Base-by-base conservation (phyloP, 106 monocot genomes). In the Dioscorea dumetorum region DNA sequence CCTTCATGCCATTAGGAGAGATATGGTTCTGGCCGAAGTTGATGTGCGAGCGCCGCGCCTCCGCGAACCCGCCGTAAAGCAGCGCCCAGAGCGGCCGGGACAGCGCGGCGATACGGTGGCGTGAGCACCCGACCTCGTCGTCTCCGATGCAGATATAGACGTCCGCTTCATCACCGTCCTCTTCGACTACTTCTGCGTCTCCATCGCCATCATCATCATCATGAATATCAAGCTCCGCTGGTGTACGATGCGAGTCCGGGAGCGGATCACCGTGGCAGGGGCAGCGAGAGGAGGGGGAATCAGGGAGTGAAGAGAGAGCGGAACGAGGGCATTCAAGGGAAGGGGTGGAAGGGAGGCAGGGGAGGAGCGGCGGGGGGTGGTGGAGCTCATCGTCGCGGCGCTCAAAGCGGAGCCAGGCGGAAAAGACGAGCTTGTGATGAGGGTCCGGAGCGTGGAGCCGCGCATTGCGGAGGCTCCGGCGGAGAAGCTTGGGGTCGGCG, bases 351-450 rank as follows among this genome's bases (percentile, higher is more conserved):
- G 65, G 12, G 12, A 76, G 35, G 58, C 88, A 82, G 50, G 74
- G 12, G 16, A 66, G 19, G 21, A 82, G 66, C 6, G 79, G 64
- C 10, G 85, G 31, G 10, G 74, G 60, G 21, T 65, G 73, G 11
- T 77, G 68, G 54, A 87, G 72, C 75, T 92, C 88, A 57, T 97
- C 91, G 61, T 87, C 93, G 12, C 93, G 76, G 62, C 99, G 80
- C 82, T 99, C 99, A 67, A 80, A 87, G 21, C 99, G 78, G 48
- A 99, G 80, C 97, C 93, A 99, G 11, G 97, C 86, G 57, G 97
- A 90, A 22, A 99, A 70, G 17, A 99, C 90, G 52, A 90, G 49
- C 67, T 87, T 88, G 57, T 87, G 82, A 77, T 97, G 95, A 20
- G 82, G 72, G 53, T 91, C 84, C 34, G 74, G 63, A 31, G 95